Evolutionary conservation across 1,284 basidiomycete species (phyloP).

Genomic region (Malassezia globosa): DNA sequence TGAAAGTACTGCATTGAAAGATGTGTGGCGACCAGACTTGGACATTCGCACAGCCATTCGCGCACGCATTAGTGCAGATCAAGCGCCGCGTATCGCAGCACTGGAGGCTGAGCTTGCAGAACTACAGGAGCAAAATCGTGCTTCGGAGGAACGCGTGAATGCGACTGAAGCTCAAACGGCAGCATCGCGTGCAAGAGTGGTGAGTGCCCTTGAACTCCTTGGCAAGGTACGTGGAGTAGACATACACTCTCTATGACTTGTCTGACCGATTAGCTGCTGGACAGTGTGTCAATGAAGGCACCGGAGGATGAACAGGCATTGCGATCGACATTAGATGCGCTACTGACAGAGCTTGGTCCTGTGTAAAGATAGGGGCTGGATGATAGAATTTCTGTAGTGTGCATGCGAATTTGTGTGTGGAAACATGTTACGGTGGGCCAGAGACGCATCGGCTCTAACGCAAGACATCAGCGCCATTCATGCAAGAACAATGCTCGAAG

Average conservation of each 20-base stretch:
- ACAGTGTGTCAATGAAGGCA: slow-evolving; percentile 1
- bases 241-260: too few relatives aligned
- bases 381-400: too few relatives aligned
- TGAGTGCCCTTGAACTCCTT: slow-evolving; percentile 3
- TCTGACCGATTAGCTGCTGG: slow-evolving; percentile 2
- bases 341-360: slow-evolving; percentile 11
- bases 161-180: slow-evolving; percentile 1
- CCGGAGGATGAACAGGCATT: slow-evolving; percentile 9
- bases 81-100: slow-evolving; percentile 21
- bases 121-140: slow-evolving; percentile 10
- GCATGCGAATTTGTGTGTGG: too few relatives aligned
- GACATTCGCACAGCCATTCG: slow-evolving; percentile 30
- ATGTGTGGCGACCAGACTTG: slow-evolving; percentile 33
- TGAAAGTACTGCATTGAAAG: slow-evolving; percentile 21
- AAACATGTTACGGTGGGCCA: too few relatives aligned
- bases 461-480: too few relatives aligned
- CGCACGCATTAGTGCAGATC: slow-evolving; percentile 29
- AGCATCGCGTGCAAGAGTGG: not conserved
- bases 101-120: slow-evolving; percentile 19
- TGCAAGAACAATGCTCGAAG: too few relatives aligned
- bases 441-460: too few relatives aligned
- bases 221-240: slow-evolving; percentile 13
- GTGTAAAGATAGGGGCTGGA: too few relatives aligned
- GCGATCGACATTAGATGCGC: slow-evolving; percentile 8
- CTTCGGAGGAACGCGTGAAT: slow-evolving; percentile 9